Percentiles rank a stretch among this genome's conserved stretches.
These are phyloP conservation scores for Trichoderma semiorbis DNA, from an alignment of 2,329 filamentous ascomycete genomes.

Conservation along the genomic window DNA sequence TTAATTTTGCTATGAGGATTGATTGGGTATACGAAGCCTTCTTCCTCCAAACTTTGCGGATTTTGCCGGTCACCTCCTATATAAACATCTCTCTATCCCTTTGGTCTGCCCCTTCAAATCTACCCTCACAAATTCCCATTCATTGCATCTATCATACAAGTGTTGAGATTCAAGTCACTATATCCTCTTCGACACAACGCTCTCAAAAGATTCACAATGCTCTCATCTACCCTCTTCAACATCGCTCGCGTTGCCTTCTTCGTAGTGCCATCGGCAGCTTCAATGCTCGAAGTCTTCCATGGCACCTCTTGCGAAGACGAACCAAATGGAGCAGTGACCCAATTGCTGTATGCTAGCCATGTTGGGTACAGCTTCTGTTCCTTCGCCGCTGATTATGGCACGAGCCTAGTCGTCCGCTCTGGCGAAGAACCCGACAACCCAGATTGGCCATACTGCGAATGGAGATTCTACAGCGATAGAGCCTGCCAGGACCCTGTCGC, in stretches of 20 bases:
- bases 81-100: not conserved
- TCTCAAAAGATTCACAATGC: not conserved
- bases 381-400: not conserved
- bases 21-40: no score
- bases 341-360: not conserved
- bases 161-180: no score
- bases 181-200: no score
- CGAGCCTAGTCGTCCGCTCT: not conserved
- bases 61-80: not conserved
- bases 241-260: not conserved
- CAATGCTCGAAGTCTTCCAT: not conserved
- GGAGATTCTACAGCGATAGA: not conserved
- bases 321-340: not conserved
- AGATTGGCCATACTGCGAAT: not conserved
- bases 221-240: not conserved
- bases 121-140: not conserved
- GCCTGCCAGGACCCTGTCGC: not conserved
- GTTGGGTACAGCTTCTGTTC: not conserved
- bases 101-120: not conserved
- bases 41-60: not conserved
- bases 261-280: not conserved
- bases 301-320: not conserved
- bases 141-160: no score
- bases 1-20: no score
- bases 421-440: not conserved